Base-by-base conservation (phyloP, 805 yeast genomes). In the Yarrowia sp. region DNA sequence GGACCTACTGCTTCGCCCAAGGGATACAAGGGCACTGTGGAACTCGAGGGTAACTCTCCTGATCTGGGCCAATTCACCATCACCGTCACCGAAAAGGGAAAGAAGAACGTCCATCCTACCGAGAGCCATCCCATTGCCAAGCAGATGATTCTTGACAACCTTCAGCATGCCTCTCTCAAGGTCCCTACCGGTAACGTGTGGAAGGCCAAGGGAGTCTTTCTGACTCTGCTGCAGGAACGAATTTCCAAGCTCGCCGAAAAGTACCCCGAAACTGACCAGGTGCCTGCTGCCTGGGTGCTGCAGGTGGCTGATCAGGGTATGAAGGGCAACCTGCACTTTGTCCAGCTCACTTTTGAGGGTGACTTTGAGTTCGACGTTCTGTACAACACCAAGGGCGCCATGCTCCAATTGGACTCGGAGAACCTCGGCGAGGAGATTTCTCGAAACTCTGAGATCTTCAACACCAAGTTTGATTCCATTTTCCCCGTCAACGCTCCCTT, bases 261-360 rank as follows among this genome's bases (percentile, higher is more conserved):
- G 8, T 74, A 75, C 69, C 76, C 77, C 26, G 76, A 74, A 2
- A 58, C 71, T 1, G 75, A 77, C 9, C 72, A 76, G 11, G 70
- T 76, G 19, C 80, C 83, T 19, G 82, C 87, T 3, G 81, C 86
- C 11, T 74, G 74, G 22, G 73, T 82, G 7, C 85, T 86, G 61
- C 78, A 86, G 5, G 71, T 92, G 50, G 82, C 90, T 72, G 87
- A 91, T 75, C 71, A 86, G 15, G 84, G 86, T 53, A 87, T 86
- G 72, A 86, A 79, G 70, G 98, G 97, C 0, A 91, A 91, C 75
- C 75, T 91, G 69, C 97, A 94, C 76, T 84, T 85, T 70, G 79
- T 92, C 38, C 97, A 94, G 77, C 88, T 90, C 73, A 81, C 87
- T 0, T 95, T 86, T 76, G 82, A 84, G 74, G 97, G 96, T 2